Evolutionary conservation across 257 asterid genomes (phyloP).

Genomic region (Prunella vulgaris): DNA sequence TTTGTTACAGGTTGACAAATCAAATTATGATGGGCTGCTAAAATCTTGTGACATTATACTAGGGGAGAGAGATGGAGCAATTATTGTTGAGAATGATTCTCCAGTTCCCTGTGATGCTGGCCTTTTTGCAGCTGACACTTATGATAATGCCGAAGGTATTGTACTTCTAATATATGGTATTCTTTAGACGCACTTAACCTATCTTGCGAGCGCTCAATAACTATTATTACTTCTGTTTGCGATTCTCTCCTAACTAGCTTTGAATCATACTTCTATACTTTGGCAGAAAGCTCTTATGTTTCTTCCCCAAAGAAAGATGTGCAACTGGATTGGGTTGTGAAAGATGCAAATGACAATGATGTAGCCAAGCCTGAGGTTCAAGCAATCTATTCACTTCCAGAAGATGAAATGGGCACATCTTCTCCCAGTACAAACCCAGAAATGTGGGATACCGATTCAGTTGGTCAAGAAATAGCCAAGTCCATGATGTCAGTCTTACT

Average conservation of each 20-base stretch:
- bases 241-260: neutral
- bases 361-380: constrained; percentile 33
- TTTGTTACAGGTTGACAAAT: constrained; percentile 38
- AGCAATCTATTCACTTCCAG: constrained; percentile 51
- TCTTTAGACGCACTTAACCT: neutral
- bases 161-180: constrained; percentile 16
- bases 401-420: constrained; percentile 39
- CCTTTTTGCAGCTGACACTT: constrained; percentile 54
- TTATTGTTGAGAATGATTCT: constrained; percentile 29
- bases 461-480: constrained; percentile 51
- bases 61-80: constrained; percentile 34
- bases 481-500: constrained; percentile 80
- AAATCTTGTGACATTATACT: constrained; percentile 24
- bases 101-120: constrained; percentile 32
- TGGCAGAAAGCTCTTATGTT: constrained; percentile 38
- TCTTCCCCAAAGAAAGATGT: constrained; percentile 24
- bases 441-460: constrained; percentile 48
- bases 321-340: constrained; percentile 26
- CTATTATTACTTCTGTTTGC: constrained; percentile 3
- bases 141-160: constrained; percentile 58
- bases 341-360: constrained; percentile 31
- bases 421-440: constrained; percentile 38
- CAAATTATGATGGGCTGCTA: constrained; percentile 25
- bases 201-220: constrained; percentile 2
- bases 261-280: constrained; percentile 15